phyloP scores from a whole-genome alignment of 1,284 basidiomycete genomes.

The Apiotrichum veenhuisii region DNA sequence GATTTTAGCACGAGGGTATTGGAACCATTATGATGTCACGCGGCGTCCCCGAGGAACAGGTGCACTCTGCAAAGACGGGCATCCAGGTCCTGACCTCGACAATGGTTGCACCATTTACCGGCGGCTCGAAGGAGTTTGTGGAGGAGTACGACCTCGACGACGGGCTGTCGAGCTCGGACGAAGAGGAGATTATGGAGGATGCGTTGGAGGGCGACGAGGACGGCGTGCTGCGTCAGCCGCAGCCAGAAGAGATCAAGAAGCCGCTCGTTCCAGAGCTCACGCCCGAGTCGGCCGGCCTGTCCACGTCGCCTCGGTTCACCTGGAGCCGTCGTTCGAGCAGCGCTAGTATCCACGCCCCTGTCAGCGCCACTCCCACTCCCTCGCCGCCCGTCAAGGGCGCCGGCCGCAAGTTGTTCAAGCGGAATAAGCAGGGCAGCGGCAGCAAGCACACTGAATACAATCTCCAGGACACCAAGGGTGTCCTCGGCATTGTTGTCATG shows the following conservation, averaged over 20 bases:
- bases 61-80: background rate
- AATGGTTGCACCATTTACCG: slow-evolving; percentile 20
- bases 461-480: slow-evolving; percentile 59
- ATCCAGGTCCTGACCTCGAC: slow-evolving; percentile 17
- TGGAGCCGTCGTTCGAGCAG: slow-evolving; percentile 9
- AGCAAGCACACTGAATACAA: slow-evolving; percentile 54
- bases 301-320: background rate
- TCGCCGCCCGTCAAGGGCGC: background rate
- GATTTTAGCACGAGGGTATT: slow-evolving; percentile 73
- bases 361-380: background rate
- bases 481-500: slow-evolving; percentile 89
- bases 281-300: background rate
- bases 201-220: slow-evolving; percentile 36
- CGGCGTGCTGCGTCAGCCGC: slow-evolving; percentile 4
- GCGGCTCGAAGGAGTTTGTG: slow-evolving; percentile 9
- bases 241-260: background rate
- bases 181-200: slow-evolving; percentile 54
- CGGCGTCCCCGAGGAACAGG: background rate
- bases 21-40: slow-evolving; percentile 61
- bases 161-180: slow-evolving; percentile 60
- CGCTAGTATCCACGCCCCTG: background rate
- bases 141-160: slow-evolving; percentile 64
- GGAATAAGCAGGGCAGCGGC: slow-evolving; percentile 12
- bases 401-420: slow-evolving; percentile 11
- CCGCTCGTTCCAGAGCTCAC: background rate